These are phyloP conservation scores for Isabelozyma gotoi DNA, from an alignment of 805 yeast species.

Conservation along the genomic window DNA sequence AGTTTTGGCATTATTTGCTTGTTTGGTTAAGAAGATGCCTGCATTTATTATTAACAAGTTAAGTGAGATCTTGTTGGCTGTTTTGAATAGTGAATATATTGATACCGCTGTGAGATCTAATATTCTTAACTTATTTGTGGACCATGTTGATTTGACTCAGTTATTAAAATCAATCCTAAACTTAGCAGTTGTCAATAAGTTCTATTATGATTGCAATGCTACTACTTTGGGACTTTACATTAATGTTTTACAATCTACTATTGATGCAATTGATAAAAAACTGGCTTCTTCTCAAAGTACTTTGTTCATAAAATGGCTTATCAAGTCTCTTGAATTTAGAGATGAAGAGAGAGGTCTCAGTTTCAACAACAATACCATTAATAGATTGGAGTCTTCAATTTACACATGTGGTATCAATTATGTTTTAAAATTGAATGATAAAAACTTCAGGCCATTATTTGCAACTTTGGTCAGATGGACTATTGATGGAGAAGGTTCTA, in stretches of 20 bases:
- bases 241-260: constrained; percentile 61
- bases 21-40: constrained; percentile 80
- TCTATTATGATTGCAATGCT: constrained; percentile 32
- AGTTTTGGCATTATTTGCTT: constrained; percentile 66
- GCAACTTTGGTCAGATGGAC: constrained; percentile 91
- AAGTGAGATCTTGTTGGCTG: constrained; percentile 56
- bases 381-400: constrained; percentile 77
- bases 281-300: constrained; percentile 71
- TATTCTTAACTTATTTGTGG: constrained; percentile 59
- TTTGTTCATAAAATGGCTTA: constrained; percentile 63
- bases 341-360: constrained; percentile 18
- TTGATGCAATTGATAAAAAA: constrained; percentile 71
- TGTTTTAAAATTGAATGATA: constrained; percentile 91
- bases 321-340: constrained; percentile 72
- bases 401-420: constrained; percentile 70
- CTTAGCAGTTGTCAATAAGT: constrained; percentile 53
- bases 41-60: constrained; percentile 74
- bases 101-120: constrained; percentile 61
- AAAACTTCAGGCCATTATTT: constrained; percentile 88
- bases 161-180: constrained; percentile 61
- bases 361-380: constrained; percentile 71
- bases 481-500: constrained; percentile 73
- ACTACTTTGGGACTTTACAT: constrained; percentile 64
- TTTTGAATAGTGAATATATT: constrained; percentile 58
- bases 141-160: constrained; percentile 64